Base-by-base conservation (phyloP, 257 asterid genomes). In the Fraxinus americana region DNA sequence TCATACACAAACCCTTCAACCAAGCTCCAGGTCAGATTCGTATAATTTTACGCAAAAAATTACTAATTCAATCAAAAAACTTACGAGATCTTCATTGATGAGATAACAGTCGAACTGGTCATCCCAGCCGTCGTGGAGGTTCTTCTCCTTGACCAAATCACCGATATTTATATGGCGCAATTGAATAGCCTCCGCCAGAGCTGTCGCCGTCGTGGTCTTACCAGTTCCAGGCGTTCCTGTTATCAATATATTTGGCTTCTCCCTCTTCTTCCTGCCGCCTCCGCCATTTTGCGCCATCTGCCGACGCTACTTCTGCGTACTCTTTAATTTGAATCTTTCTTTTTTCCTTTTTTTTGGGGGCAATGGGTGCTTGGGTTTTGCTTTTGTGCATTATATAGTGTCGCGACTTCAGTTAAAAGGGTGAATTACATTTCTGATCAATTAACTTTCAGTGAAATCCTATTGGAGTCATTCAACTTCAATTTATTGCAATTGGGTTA, bases 191-290 rank as follows among this genome's bases (percentile, higher is more conserved):
- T 83, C 89, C 48, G 88, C 85, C 75, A 88, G 74, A 14, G 87
- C 88, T 13, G 87, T 72, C 7, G 89, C 80, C 43, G 67, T 88
- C 23, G 87, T 85, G 4, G 91, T 88, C 83, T 88, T 88, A 3
- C 91, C 91, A 0, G 89, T 88, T 23, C 89, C 91, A 7, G 91
- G 91, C 6, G 91, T 83, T 76, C 91, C 87, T 4, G 88, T 88
- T 1, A 88, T 76, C 41, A 88, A 78, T 43, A 88, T 30, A 77
- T 88, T 88, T 2, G 91, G 91, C 63, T 57, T 86, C 81, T 68
- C 82, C 78, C 83, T 75, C 30, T 74, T 71, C 63, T 43, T 75
- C 35, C 73, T 71, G 57, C 72, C 39, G 61, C 50, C 16, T 12
- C 75, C 35, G 74, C 52, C 76, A 66, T 45, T 63, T 29, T 66